These are phyloP conservation scores for Floccularia luteovirens DNA, from an alignment of 768 basidiomycete species.

Conservation along the genomic window DNA sequence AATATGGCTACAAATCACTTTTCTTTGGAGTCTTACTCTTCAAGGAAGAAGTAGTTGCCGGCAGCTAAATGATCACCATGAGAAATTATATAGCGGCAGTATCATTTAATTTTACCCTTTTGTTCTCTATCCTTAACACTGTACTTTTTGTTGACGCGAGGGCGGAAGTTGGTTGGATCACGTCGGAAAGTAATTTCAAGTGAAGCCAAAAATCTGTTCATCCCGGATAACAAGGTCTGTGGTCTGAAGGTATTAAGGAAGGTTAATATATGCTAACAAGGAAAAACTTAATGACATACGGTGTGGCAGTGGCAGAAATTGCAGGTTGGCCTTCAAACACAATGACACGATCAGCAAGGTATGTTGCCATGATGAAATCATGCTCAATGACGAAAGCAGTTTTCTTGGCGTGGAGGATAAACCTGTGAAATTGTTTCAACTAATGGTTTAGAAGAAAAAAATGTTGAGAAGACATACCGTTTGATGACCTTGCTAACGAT, in stretches of 20 bases:
- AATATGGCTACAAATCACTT: too few relatives aligned
- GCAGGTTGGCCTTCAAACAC: conserved; percentile 89
- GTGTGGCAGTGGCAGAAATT: conserved; percentile 80
- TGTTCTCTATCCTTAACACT: conserved; percentile 87
- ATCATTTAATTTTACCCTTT: conserved; percentile 46
- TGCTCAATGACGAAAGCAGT: conserved; percentile 99
- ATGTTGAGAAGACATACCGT: conserved; percentile 48
- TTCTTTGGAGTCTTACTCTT: too few relatives aligned
- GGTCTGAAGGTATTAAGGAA: conserved; percentile 43
- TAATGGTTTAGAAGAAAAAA: background rate
- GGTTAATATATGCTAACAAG: background rate
- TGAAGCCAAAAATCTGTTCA: conserved; percentile 96
- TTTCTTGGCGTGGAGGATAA: conserved; percentile 94
- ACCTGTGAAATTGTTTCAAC: conserved; percentile 31
- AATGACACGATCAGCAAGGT: conserved; percentile 96
- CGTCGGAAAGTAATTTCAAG: conserved; percentile 97
- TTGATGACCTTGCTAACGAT: conserved; percentile 98
- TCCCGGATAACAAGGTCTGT: conserved; percentile 89
- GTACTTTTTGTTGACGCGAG: conserved; percentile 79
- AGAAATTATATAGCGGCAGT: background rate
- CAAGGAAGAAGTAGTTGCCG: conserved; percentile 91
- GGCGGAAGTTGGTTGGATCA: conserved; percentile 92
- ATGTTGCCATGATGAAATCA: conserved; percentile 99
- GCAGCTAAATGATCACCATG: conserved; percentile 34
- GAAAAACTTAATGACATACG: conserved; percentile 50